These are phyloP conservation scores for Cylindrotheca fusiformis DNA, from an alignment of 108 stramenopile species.

Conservation along the genomic window DNA sequence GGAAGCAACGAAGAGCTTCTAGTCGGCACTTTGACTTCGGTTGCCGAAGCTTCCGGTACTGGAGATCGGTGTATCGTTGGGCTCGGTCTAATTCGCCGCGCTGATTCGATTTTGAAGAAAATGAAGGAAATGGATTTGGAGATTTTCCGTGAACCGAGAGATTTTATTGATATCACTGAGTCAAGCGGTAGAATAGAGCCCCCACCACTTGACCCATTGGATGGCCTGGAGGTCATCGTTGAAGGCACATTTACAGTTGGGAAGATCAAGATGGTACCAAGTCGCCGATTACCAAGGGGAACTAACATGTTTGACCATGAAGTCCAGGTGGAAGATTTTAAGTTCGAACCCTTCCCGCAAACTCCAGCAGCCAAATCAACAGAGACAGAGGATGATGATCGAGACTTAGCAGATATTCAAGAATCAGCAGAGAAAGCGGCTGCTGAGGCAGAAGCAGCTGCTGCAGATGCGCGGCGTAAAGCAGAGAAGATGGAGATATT, in stretches of 20 bases:
- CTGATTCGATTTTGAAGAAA: constrained; percentile 57
- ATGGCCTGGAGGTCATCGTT: constrained; percentile 76
- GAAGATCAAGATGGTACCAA: constrained; percentile 46
- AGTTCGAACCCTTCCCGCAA: not conserved
- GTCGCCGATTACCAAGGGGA: constrained; percentile 21
- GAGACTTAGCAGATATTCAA: not conserved
- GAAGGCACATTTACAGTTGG: constrained; percentile 66
- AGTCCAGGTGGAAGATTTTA: constrained; percentile 28
- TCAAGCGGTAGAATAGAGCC: constrained; percentile 57
- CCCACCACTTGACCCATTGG: constrained; percentile 70
- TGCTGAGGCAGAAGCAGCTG: constrained; percentile 24
- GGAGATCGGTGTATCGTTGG: constrained; percentile 51
- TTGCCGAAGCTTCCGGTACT: constrained; percentile 73
- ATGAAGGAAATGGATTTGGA: constrained; percentile 63
- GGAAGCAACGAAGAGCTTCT: constrained; percentile 70
- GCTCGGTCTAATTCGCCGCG: constrained; percentile 58
- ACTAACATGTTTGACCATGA: constrained; percentile 46
- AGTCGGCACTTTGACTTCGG: constrained; percentile 70
- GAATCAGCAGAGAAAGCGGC: not conserved
- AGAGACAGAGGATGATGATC: not conserved
- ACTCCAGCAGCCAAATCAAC: not conserved
- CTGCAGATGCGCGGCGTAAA: constrained; percentile 66
- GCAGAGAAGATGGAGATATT: constrained; percentile 78
- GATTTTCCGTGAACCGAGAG: constrained; percentile 5
- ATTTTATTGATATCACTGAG: constrained; percentile 8